Evolutionary conservation across 495 filamentous ascomycete species (phyloP).

Genomic region (Trichoderma virens): DNA sequence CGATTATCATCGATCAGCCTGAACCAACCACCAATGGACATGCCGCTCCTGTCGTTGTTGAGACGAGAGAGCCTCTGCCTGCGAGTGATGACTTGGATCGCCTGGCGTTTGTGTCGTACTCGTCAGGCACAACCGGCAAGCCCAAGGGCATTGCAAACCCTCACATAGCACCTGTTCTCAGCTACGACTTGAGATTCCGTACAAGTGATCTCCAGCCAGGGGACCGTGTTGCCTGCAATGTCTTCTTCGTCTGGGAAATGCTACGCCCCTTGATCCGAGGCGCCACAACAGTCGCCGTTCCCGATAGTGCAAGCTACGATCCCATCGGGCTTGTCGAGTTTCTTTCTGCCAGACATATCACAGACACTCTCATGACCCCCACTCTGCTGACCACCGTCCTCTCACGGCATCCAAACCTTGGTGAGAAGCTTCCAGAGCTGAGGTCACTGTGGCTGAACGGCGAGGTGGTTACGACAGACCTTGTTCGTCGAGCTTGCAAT

Average conservation of each 20-base stretch:
- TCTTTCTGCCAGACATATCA: slow-evolving; percentile 47
- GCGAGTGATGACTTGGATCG: slow-evolving; percentile 54
- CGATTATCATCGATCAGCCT: slow-evolving; percentile 49
- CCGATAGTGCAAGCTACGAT: slow-evolving; percentile 62
- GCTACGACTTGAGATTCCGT: slow-evolving; percentile 56
- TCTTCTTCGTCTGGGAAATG: slow-evolving; percentile 72
- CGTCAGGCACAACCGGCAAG: slow-evolving; percentile 58
- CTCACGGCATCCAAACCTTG: slow-evolving; percentile 50
- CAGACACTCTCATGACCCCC: slow-evolving; percentile 68
- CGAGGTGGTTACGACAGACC: slow-evolving; percentile 62
- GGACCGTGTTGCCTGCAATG: slow-evolving; percentile 65
- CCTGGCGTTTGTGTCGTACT: slow-evolving; percentile 59
- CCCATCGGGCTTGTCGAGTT: slow-evolving; percentile 58
- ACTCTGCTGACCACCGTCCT: slow-evolving; percentile 59
- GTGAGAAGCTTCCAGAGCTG: slow-evolving; percentile 47
- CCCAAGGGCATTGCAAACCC: slow-evolving; percentile 66
- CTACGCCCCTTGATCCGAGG: slow-evolving; percentile 59
- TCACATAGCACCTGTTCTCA: slow-evolving; percentile 56
- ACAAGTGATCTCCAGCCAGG: slow-evolving; percentile 54
- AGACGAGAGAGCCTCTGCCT: slow-evolving; percentile 37
- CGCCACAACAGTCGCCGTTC: slow-evolving; percentile 57
- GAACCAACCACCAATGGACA: slow-evolving; percentile 18
- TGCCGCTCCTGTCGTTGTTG: slow-evolving; percentile 24
- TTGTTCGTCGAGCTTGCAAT: slow-evolving; percentile 51
- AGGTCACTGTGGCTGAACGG: slow-evolving; percentile 62